Base-by-base conservation (phyloP, 2,329 filamentous ascomycete genomes). In the Neofusicoccum cordaticola region DNA sequence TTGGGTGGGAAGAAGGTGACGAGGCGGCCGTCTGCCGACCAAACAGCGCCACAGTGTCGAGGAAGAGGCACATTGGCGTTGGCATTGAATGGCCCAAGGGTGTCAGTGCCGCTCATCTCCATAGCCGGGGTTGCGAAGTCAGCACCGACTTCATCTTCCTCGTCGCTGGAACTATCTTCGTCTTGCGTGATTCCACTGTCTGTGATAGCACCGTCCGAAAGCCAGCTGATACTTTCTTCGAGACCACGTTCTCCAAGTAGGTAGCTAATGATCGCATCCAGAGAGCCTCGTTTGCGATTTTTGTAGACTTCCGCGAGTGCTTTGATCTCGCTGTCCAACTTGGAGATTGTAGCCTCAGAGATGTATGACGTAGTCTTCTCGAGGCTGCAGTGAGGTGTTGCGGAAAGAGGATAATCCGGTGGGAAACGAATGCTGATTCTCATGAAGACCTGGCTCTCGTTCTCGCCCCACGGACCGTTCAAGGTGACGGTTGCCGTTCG, bases 161-260 rank as follows among this genome's bases (percentile, higher is more conserved):
- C 90, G 67, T 92, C 90, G 70, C 91, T 96, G 2, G 92, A 97
- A 69, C 91, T 94, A 68, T 95, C 92, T 65, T 91, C 90, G 35
- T 77, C 80, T 42, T 82, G 63, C 69, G 48, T 31, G 65, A 71
- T 42, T 66, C 63, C 17, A 65, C 67, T 42, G 52, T 74, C 74
- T 57, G 80, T 74, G 64, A 77, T 76, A 62, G 86, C 86, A 7
- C 90, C 88, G 68, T 87, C 83, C 11, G 89, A 85, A 51, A 81
- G 77, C 53, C 79, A 74, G 64, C 69, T 70, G 12, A 86, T 79
- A 66, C 83, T 86, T 45, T 88, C 85, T 66, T 88, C 82, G 4
- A 88, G 75, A 63, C 77, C 80, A 64, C 83, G 81, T 71, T 88
- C 86, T 6, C 86, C 85, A 35, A 88, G 74, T 7, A 88, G 81